Evolutionary conservation across 306 rosid genomes (phyloP).

Genomic region (Myrica gale): DNA sequence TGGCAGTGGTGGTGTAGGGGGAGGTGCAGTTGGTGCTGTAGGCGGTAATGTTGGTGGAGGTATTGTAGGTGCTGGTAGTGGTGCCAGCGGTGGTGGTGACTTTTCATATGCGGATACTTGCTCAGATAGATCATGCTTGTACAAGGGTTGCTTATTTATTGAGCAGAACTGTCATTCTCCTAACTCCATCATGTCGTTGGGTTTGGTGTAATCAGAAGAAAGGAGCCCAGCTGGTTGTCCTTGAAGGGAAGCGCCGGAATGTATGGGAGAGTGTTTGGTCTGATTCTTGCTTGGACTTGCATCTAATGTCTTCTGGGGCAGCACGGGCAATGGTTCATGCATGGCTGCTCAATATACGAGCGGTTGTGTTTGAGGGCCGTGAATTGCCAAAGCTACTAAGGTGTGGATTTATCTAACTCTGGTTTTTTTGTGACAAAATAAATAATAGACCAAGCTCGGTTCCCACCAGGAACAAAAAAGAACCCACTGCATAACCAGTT

Average conservation of each 20-base stretch:
- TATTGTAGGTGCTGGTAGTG: too few relatives aligned
- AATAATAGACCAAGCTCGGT: too few relatives aligned
- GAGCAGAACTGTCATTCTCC: neutral
- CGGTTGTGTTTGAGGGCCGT: conserved; percentile 57
- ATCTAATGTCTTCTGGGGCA: conserved; percentile 92
- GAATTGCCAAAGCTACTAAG: conserved; percentile 65
- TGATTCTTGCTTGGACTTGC: conserved; percentile 72
- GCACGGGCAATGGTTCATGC: conserved; percentile 93
- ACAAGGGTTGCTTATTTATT: neutral
- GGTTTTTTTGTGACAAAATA: too few relatives aligned
- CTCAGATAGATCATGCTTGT: neutral
- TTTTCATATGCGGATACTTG: neutral
- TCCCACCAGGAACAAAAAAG: too few relatives aligned
- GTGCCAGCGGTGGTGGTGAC: neutral
- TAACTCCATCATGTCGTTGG: neutral
- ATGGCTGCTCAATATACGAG: conserved; percentile 68
- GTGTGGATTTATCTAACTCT: conserved; percentile 32
- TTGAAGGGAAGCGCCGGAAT: conserved; percentile 72
- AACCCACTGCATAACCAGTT: too few relatives aligned
- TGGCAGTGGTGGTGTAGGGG: too few relatives aligned
- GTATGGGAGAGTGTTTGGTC: conserved; percentile 90
- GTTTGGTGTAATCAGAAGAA: conserved; percentile 48
- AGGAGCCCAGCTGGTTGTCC: conserved; percentile 85
- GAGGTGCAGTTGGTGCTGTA: too few relatives aligned
- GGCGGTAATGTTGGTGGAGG: too few relatives aligned